These are phyloP conservation scores for Plasmodium knowlesi DNA, from an alignment of 169 alveolate species.

Conservation along the genomic window DNA sequence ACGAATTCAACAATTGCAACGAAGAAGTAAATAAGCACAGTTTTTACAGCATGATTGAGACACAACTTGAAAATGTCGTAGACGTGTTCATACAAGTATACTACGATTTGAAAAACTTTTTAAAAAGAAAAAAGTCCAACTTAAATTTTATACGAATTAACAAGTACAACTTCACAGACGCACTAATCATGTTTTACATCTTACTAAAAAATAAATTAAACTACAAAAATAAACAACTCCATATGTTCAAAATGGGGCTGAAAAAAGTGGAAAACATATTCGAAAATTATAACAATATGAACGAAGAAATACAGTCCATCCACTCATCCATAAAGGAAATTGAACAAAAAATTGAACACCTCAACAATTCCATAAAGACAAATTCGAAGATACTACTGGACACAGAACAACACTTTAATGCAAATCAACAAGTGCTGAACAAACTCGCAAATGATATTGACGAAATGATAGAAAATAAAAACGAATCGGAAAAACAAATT, in stretches of 20 bases:
- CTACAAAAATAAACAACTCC: slow-evolving; percentile 62
- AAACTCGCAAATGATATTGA: slow-evolving; percentile 40
- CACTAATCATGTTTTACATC: slow-evolving; percentile 55
- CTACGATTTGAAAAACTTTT: slow-evolving; percentile 33
- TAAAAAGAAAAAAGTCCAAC: slow-evolving; percentile 5
- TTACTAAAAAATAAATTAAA: slow-evolving; percentile 65
- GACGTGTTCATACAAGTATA: slow-evolving; percentile 52
- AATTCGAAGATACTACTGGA: slow-evolving; percentile 7
- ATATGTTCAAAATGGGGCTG: slow-evolving; percentile 69
- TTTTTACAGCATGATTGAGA: slow-evolving; percentile 26
- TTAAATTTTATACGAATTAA: slow-evolving; percentile 31
- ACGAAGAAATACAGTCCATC: slow-evolving; percentile 38
- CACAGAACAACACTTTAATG: slow-evolving; percentile 19
- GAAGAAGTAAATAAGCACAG: slow-evolving; percentile 27
- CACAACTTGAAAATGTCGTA: slow-evolving; percentile 38
- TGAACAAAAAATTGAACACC: neutral
- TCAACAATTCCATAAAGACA: slow-evolving; percentile 18
- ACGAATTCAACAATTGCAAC: neutral
- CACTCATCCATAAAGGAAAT: neutral
- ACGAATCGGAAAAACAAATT: slow-evolving; percentile 62
- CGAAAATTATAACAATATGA: slow-evolving; percentile 49
- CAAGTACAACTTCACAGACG: slow-evolving; percentile 40
- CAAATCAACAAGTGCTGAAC: slow-evolving; percentile 36
- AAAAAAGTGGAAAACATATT: slow-evolving; percentile 40
- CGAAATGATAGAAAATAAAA: slow-evolving; percentile 62